phyloP scores from a whole-genome alignment of 2,329 filamentous ascomycete genomes.

The Sclerotinia minor region DNA sequence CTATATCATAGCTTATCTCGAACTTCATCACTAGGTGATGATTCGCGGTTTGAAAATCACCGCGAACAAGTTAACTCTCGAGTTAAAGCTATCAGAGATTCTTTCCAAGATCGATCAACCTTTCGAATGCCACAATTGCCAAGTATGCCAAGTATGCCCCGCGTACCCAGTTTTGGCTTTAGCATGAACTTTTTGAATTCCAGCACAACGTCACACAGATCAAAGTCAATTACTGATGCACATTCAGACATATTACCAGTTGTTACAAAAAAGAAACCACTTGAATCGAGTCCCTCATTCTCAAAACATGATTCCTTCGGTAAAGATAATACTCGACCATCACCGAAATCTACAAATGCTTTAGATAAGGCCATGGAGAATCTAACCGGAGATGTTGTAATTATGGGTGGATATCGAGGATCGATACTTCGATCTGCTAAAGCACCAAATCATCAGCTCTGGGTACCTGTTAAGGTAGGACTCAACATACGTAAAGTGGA shows the following conservation, averaged over 20 bases:
- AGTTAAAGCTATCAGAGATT: conserved; percentile 87
- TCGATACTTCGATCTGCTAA: conserved; percentile 85
- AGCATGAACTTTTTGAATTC: conserved; percentile 40
- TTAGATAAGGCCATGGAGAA: conserved; percentile 59
- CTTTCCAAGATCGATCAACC: conserved; percentile 74
- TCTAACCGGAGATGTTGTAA: conserved; percentile 79
- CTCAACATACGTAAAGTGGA: conserved; percentile 90
- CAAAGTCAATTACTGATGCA: conserved; percentile 37
- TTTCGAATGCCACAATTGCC: conserved; percentile 69
- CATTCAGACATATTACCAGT: conserved; percentile 37
- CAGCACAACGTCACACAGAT: conserved; percentile 32
- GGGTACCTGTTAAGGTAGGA: conserved; percentile 92
- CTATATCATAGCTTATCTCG: conserved; percentile 74
- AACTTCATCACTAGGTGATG: conserved; percentile 81
- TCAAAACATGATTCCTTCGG: conserved; percentile 29
- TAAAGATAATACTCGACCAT: conserved; percentile 26
- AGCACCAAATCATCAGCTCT: conserved; percentile 79
- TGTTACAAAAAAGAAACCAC: conserved; percentile 32
- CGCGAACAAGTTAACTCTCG: conserved; percentile 84
- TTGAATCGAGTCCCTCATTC: conserved; percentile 28
- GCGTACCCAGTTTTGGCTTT: conserved; percentile 45
- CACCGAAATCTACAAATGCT: conserved; percentile 37
- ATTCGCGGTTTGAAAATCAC: conserved; percentile 76
- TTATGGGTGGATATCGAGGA: conserved; percentile 87
- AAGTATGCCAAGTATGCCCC: conserved; percentile 50